Conservation (phyloP, 2,329 filamentous ascomycete species). For the Emericellopsis cladophorae region DNA sequence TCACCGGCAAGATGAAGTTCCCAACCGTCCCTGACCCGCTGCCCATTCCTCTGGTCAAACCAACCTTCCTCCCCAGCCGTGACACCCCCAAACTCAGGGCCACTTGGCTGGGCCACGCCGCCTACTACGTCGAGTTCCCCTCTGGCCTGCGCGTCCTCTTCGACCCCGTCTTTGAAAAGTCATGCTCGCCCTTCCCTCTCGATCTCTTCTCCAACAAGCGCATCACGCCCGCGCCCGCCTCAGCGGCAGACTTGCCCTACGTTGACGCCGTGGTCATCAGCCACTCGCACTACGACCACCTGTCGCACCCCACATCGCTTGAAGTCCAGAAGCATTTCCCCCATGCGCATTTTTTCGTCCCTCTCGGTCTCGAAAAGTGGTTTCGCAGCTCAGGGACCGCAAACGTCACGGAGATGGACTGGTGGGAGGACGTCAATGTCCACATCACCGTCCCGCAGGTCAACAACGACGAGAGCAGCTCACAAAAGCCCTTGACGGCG, state of each 20-base stretch:
- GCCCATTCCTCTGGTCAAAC: too few relatives aligned
- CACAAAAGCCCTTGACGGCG: conserved; percentile 44
- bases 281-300: conserved; percentile 88
- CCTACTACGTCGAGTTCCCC: conserved; percentile 86
- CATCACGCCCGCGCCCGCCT: conserved; percentile 66
- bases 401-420: conserved; percentile 82
- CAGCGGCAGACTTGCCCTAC: conserved; percentile 63
- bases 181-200: conserved; percentile 52
- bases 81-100: conserved; percentile 55
- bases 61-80: too few relatives aligned
- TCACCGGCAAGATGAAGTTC: conserved; percentile 23
- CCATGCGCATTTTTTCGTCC: conserved; percentile 77
- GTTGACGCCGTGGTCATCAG: conserved; percentile 72
- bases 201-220: conserved; percentile 54
- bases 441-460: conserved; percentile 30
- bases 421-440: conserved; percentile 83
- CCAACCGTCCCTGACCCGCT: conserved; percentile 28
- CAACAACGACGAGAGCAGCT: conserved; percentile 11
- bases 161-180: conserved; percentile 83
- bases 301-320: conserved; percentile 64
- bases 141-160: conserved; percentile 78
- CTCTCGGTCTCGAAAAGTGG: conserved; percentile 73
- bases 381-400: conserved; percentile 58
- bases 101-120: conserved; percentile 92
- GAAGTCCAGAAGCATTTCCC: conserved; percentile 61